These are phyloP conservation scores for Ochromonas danica DNA, from an alignment of 108 stramenopile species.

Conservation along the genomic window DNA sequence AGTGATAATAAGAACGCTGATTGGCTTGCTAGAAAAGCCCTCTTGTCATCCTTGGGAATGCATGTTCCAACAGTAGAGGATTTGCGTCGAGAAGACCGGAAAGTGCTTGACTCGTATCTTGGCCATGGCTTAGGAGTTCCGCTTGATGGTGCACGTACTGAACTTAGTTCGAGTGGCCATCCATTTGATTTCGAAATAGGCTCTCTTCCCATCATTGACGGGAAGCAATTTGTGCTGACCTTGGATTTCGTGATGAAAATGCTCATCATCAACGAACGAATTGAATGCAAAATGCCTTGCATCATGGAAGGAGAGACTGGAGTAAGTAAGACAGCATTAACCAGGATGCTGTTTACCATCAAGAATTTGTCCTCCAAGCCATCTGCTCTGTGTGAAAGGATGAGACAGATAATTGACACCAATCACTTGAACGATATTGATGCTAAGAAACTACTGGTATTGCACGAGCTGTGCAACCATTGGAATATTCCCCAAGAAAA, in stretches of 20 bases:
- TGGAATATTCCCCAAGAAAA: no score
- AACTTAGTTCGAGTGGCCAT: background rate
- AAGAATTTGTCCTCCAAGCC: background rate
- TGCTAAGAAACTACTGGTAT: background rate
- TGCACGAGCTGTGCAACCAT: background rate
- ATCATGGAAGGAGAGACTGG: conserved; percentile 32
- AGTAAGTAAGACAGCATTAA: conserved; percentile 22
- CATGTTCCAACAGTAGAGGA: background rate
- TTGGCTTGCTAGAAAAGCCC: background rate
- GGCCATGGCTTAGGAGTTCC: background rate
- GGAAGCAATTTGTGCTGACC: conserved; percentile 5
- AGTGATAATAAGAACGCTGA: background rate
- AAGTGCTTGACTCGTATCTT: conserved; percentile 9
- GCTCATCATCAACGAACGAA: conserved; percentile 6
- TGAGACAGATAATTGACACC: no score
- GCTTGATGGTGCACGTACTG: background rate
- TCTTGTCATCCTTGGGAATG: conserved; percentile 1
- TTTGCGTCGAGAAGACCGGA: background rate
- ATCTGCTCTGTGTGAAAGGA: background rate
- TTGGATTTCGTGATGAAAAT: conserved; percentile 24
- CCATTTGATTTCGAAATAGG: conserved; percentile 20
- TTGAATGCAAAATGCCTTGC: conserved; percentile 22
- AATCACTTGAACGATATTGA: background rate
- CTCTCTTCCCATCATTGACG: background rate
- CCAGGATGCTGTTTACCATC: background rate